phyloP scores from a whole-genome alignment of 129 eudicot species.

The Flaveria robusta region DNA sequence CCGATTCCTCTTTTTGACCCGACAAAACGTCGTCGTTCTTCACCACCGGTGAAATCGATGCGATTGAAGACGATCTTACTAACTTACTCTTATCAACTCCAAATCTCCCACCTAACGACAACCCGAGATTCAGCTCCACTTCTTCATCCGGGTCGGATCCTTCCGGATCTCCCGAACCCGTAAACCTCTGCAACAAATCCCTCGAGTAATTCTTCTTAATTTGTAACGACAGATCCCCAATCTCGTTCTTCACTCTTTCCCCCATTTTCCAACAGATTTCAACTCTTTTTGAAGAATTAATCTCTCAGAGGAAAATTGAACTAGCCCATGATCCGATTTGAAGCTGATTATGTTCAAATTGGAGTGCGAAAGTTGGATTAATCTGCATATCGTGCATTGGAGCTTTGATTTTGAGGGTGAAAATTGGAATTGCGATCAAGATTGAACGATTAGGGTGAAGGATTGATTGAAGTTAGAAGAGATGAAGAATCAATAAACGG shows the following conservation, averaged over 20 bases:
- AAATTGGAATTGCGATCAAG: neutral
- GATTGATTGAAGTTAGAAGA: neutral
- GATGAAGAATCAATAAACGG: neutral
- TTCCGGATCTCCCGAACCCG: slow-evolving; percentile 29
- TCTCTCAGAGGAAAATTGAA: slow-evolving; percentile 12
- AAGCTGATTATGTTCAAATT: slow-evolving; percentile 31
- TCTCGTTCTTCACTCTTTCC: slow-evolving; percentile 36
- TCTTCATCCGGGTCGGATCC: slow-evolving; percentile 51
- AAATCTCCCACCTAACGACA: slow-evolving; percentile 89
- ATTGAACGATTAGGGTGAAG: neutral
- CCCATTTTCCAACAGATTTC: slow-evolving; percentile 43
- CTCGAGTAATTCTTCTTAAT: slow-evolving; percentile 44
- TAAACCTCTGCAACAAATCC: slow-evolving; percentile 68
- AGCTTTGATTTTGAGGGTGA: slow-evolving; percentile 1
- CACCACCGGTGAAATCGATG: slow-evolving; percentile 55
- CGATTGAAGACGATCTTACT: slow-evolving; percentile 67
- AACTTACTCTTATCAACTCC: slow-evolving; percentile 75
- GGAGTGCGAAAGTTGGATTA: slow-evolving; percentile 19
- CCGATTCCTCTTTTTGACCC: slow-evolving; percentile 1
- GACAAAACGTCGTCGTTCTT: slow-evolving; percentile 48
- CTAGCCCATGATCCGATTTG: slow-evolving; percentile 36
- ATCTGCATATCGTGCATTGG: slow-evolving; percentile 30
- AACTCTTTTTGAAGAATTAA: neutral
- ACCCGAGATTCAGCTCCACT: slow-evolving; percentile 74
- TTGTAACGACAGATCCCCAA: slow-evolving; percentile 25